Conservation (phyloP, 2,329 filamentous ascomycete species). For the Bipolaris victoriae region DNA sequence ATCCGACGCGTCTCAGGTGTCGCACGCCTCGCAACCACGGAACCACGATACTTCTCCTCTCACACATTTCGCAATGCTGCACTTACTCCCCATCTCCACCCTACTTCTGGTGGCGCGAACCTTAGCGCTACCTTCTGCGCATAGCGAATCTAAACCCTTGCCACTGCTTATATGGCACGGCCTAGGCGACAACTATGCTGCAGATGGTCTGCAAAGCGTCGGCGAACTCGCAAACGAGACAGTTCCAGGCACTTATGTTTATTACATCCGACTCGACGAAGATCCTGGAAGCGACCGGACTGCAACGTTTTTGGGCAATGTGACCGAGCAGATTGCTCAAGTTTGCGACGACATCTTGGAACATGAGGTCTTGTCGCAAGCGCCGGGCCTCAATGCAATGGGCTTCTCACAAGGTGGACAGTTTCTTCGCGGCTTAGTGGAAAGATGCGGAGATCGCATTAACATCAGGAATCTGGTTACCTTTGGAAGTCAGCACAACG, state of each 20-base stretch:
- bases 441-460: conserved; percentile 77
- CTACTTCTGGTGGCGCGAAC: conserved; percentile 26
- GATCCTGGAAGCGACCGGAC: conserved; percentile 73
- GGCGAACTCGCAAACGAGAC: conserved; percentile 72
- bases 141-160: conserved; percentile 54
- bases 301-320: conserved; percentile 89
- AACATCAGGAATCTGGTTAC: conserved; percentile 81
- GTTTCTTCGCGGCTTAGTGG: conserved; percentile 88
- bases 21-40: conserved; percentile 13
- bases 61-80: conserved; percentile 24
- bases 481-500: conserved; percentile 90
- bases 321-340: conserved; percentile 75
- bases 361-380: conserved; percentile 80
- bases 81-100: conserved; percentile 29
- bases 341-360: conserved; percentile 79
- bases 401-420: conserved; percentile 97
- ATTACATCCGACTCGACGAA: conserved; percentile 75
- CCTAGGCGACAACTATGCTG: conserved; percentile 75
- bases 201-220: conserved; percentile 74
- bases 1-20: conserved; percentile 21
- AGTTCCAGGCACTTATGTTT: conserved; percentile 83
- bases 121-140: conserved; percentile 24
- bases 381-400: conserved; percentile 84
- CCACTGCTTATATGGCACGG: conserved; percentile 96
- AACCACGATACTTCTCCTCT: conserved; percentile 4